Evolutionary conservation across 2,329 filamentous ascomycete genomes (phyloP), one percentile per base, ranked within the genome.

Genomic region (Helminthosporium solani): DNA sequence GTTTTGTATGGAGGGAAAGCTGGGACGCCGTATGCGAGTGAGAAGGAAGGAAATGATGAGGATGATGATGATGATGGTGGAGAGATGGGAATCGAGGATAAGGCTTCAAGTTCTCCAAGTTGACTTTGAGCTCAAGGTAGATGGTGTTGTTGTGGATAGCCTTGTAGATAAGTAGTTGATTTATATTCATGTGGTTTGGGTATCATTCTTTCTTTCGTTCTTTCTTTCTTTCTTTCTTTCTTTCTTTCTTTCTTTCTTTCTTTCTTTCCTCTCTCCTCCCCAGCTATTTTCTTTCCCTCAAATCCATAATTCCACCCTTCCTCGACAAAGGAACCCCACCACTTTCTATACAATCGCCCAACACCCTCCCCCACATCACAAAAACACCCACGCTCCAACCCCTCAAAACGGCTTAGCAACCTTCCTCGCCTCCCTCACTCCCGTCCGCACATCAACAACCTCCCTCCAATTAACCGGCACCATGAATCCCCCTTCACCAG

Each of bases 381-480:
- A n/a, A n/a, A n/a, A n/a, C n/a, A n/a, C n/a, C n/a, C n/a, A n/a
- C n/a, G n/a, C n/a, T n/a, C n/a, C n/a, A n/a, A n/a, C n/a, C 14
- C 34, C 21, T 60, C 50, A 68, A 63, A 88, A 88, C 20, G 94
- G 94, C 74, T 95, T 94, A 16, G 94, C 94, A 48, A 96, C 94
- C 77, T 99, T 99, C 69, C 94, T 84, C 56, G 75, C 74, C 78
- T 97, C 94, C 56, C 78, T 83, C 36, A 77, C 65, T 2, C 90
- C 90, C 6, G 86, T 95, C 63, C 86, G 83, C 0, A 85, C 83
- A 75, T 97, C 92, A 64, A 82, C 81, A 74, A 95, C 95, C 73
- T 97, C 92, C 75, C 86, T 95, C 94, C 94, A 99, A 71, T 86
- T 95, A 44, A 95, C 81, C 2, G 94, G 92, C 61, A 87, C 87